Conservation (phyloP, 2,329 filamentous ascomycete genomes). For the Aspergillus carbonarius region DNA sequence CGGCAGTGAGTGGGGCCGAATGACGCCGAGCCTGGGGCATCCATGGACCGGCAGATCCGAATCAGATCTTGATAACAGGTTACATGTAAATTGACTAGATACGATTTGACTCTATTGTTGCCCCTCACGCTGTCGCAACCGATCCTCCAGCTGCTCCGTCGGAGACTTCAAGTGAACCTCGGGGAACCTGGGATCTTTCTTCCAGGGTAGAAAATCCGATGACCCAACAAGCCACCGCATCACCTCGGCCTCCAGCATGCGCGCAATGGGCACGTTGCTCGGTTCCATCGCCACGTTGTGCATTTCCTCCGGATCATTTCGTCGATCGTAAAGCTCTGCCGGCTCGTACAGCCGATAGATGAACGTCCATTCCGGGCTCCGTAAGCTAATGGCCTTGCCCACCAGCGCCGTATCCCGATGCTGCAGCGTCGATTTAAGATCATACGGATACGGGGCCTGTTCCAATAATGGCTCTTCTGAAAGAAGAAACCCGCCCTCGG, state of each 20-base stretch:
- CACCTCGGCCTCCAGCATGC: not conserved
- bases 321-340: slow-evolving; percentile 45
- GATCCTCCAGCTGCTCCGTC: not conserved
- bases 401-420: slow-evolving; percentile 47
- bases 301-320: slow-evolving; percentile 30
- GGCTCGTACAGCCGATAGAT: slow-evolving; percentile 50
- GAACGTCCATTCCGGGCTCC: slow-evolving; percentile 38
- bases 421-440: slow-evolving; percentile 48
- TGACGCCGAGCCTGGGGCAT: too few species aligned
- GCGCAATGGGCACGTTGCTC: not conserved
- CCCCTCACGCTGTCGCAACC: not conserved
- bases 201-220: not conserved
- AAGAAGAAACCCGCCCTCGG: slow-evolving; percentile 48
- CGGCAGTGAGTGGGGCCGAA: too few species aligned
- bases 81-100: too few species aligned
- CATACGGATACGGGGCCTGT: slow-evolving; percentile 46
- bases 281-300: slow-evolving; percentile 30
- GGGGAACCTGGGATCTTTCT: not conserved
- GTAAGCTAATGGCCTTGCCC: slow-evolving; percentile 41
- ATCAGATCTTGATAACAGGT: too few species aligned
- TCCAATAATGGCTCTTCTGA: slow-evolving; percentile 50
- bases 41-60: too few species aligned
- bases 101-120: too few species aligned
- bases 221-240: not conserved
- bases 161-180: not conserved